These are phyloP conservation scores for Phytophthora idaei DNA, from an alignment of 352 stramenopile species.

Conservation along the genomic window DNA sequence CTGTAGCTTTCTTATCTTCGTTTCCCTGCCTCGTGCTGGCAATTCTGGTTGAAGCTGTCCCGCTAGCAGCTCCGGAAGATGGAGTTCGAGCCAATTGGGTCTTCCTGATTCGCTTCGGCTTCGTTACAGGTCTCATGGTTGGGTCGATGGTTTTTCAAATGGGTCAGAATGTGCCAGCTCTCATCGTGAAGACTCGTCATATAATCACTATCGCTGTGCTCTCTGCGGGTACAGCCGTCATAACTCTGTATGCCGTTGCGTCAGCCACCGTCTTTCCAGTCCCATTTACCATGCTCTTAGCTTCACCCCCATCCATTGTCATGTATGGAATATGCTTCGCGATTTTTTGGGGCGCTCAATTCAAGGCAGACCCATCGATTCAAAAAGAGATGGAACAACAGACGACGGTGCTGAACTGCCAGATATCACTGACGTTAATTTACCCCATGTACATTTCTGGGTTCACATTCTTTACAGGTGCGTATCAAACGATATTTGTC, in stretches of 20 bases:
- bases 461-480: constrained; percentile 21
- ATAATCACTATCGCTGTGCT: constrained; percentile 18
- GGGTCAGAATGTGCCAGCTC: constrained; percentile 12
- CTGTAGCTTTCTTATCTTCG: constrained; percentile 14
- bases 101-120: constrained; percentile 20
- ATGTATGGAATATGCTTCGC: constrained; percentile 20
- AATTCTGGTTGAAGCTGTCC: constrained; percentile 20
- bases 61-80: constrained; percentile 14
- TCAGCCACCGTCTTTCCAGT: constrained; percentile 23
- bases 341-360: constrained; percentile 24
- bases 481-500: constrained; percentile 24
- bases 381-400: constrained; percentile 21
- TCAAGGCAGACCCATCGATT: constrained; percentile 16
- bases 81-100: constrained; percentile 20
- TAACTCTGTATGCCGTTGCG: constrained; percentile 13
- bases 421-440: constrained; percentile 23
- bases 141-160: constrained; percentile 22
- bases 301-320: constrained; percentile 16
- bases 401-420: constrained; percentile 22
- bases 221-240: constrained; percentile 1
- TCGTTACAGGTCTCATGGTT: constrained; percentile 15
- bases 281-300: constrained; percentile 19
- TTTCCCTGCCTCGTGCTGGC: constrained; percentile 14
- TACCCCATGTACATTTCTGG: constrained; percentile 40
- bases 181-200: constrained; percentile 15